Evolutionary conservation across 768 basidiomycete species (phyloP).

Genomic region (Psilocybe sp.): DNA sequence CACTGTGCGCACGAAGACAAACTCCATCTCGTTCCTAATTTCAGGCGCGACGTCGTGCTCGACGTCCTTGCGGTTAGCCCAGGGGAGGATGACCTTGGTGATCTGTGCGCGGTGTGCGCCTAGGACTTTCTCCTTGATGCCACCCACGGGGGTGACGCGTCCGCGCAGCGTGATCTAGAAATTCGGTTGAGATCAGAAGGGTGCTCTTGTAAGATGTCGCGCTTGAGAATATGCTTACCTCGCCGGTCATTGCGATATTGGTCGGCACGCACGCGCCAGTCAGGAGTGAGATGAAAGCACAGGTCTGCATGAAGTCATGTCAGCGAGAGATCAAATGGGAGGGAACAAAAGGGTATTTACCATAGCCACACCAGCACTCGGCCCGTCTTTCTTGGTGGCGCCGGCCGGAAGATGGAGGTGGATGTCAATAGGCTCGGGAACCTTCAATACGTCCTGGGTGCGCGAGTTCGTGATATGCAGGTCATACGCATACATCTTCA

Average conservation of each 20-base stretch:
- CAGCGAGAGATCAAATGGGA: background rate
- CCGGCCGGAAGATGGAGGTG: slow-evolving; percentile 90
- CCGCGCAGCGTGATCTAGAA: slow-evolving; percentile 77
- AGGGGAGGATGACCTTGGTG: slow-evolving; percentile 80
- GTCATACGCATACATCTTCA: slow-evolving; percentile 81
- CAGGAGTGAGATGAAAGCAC: slow-evolving; percentile 84
- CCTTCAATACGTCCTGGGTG: slow-evolving; percentile 71
- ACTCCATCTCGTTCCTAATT: slow-evolving; percentile 71
- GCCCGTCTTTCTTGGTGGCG: slow-evolving; percentile 92
- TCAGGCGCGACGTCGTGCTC: slow-evolving; percentile 79
- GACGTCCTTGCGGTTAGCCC: slow-evolving; percentile 84
- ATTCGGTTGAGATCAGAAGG: background rate
- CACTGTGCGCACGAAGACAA: slow-evolving; percentile 78
- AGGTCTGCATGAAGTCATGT: slow-evolving; percentile 43
- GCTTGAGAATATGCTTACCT: slow-evolving; percentile 39
- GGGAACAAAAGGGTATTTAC: slow-evolving; percentile 33
- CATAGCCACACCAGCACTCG: slow-evolving; percentile 88
- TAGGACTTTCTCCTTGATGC: slow-evolving; percentile 89
- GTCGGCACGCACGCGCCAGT: slow-evolving; percentile 73
- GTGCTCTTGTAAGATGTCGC: background rate
- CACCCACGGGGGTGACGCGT: slow-evolving; percentile 80
- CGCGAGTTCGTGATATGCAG: slow-evolving; percentile 70
- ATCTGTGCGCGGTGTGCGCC: slow-evolving; percentile 88
- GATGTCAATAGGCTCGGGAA: slow-evolving; percentile 72
- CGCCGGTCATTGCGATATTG: slow-evolving; percentile 87